Percentiles rank a stretch among this genome's conserved stretches.
Conservation (phyloP, 371 early-diverging fungal species). For the Smittium mucronatum region DNA sequence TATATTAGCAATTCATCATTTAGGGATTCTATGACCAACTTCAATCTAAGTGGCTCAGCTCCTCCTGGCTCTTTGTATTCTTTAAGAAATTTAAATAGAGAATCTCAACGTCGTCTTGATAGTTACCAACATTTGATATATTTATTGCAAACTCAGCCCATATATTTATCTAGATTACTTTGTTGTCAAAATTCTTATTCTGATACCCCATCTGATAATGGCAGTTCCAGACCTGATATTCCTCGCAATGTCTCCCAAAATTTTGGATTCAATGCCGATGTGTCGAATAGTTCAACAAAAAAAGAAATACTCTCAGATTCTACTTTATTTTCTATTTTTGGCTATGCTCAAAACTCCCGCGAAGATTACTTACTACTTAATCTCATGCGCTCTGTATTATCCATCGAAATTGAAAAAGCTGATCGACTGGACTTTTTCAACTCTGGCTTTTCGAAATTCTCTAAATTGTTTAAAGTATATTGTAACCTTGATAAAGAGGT, state of each 20-base stretch:
- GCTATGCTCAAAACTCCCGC: conserved; percentile 86
- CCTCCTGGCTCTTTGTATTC: conserved; percentile 27
- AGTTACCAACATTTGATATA: conserved; percentile 89
- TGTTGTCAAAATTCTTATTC: conserved; percentile 15
- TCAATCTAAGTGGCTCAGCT: conserved; percentile 17
- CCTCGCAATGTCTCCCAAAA: background rate
- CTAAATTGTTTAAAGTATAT: conserved; percentile 86
- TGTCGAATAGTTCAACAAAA: background rate
- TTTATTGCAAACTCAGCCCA: conserved; percentile 89
- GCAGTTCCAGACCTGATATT: background rate
- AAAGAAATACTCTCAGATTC: conserved; percentile 42
- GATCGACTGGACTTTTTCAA: conserved; percentile 75
- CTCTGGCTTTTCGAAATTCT: conserved; percentile 87
- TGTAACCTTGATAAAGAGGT: conserved; percentile 91
- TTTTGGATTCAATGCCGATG: background rate
- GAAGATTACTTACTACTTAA: conserved; percentile 95
- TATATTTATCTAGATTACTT: conserved; percentile 73
- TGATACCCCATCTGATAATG: conserved; percentile 15
- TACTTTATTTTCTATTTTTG: conserved; percentile 85
- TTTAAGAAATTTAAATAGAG: conserved; percentile 59
- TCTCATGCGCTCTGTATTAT: conserved; percentile 83
- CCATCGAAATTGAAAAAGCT: conserved; percentile 75
- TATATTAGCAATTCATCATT: conserved; percentile 7
- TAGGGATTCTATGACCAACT: conserved; percentile 12
- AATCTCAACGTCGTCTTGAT: conserved; percentile 55